phyloP scores from a whole-genome alignment of 164 flowering plant species.

The Tetrastigma voinierianum region DNA sequence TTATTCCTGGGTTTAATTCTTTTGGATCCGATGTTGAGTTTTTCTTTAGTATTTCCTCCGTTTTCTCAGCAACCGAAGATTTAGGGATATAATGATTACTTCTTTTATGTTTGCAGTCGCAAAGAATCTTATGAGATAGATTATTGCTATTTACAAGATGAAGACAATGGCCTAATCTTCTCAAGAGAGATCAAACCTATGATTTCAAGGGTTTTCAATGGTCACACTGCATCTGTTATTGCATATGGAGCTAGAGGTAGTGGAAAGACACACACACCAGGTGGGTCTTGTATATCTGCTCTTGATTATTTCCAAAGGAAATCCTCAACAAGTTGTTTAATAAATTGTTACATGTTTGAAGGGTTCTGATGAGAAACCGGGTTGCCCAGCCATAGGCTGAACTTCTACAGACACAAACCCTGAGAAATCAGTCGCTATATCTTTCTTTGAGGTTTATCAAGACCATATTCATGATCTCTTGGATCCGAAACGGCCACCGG shows the following conservation, averaged over 20 bases:
- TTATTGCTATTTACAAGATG: constrained; percentile 54
- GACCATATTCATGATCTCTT: constrained; percentile 61
- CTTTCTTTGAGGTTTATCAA: constrained; percentile 51
- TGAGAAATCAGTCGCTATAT: constrained; percentile 40
- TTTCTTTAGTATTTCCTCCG: not conserved
- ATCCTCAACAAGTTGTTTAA: not conserved
- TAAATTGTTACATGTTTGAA: constrained; percentile 14
- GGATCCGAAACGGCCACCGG: constrained; percentile 35
- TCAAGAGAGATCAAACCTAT: constrained; percentile 59
- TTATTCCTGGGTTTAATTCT: no score
- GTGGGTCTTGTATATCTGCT: constrained; percentile 23
- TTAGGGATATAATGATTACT: not conserved
- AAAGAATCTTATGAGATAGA: constrained; percentile 52
- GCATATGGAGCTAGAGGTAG: constrained; percentile 73
- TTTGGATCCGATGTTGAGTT: no score
- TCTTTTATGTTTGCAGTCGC: constrained; percentile 24
- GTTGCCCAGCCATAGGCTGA: constrained; percentile 57
- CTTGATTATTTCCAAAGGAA: not conserved
- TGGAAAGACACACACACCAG: constrained; percentile 66
- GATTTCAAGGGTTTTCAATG: constrained; percentile 39
- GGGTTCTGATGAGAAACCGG: constrained; percentile 60
- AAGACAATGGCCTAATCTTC: constrained; percentile 35
- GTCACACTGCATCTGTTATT: constrained; percentile 47
- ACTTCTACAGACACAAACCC: constrained; percentile 45
- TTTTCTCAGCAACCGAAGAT: not conserved